Evolutionary conservation across 1,139 yeast species (phyloP), one percentile per base, ranked within the genome.

Genomic region (Kurtzmaniella natalensis): DNA sequence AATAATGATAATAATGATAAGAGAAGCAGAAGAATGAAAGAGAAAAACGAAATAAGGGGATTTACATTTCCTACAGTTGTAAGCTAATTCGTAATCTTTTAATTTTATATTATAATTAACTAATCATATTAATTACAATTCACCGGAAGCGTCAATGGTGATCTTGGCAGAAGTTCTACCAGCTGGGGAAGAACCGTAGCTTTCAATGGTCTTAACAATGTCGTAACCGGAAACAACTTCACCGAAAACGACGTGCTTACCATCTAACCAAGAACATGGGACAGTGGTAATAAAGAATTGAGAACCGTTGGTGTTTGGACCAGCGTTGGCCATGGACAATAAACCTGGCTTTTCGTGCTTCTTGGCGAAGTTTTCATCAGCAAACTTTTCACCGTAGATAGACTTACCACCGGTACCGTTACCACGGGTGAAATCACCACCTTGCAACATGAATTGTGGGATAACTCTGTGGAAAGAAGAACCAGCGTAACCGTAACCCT

Each of bases 261-360:
- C 97, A 62, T 92, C 97, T 70, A 92, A 81, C 96, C 97, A 89
- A 51, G 96, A 85, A 65, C 85, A 74, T 56, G 88, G 78, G 41
- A 89, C 96, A 45, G 97, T 89, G 76, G 98, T 92, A 70, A 92
- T 79, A 80, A 92, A 92, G 76, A 92, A 92, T 74, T 92, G 98
- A 41, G 97, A 89, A 50, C 98, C 98, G 76, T 92, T 92, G 80
- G 97, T 89, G 89, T 89, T 87, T 70, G 96, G 96, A 61, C 98
- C 98, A 54, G 97, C 96, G 61, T 92, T 92, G 66, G 98, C 98
- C 98, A 92, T 92, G 54, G 96, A 86, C 63, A 92, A 78, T 57
- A 89, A 77, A 72, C 96, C 96, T 55, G 96, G 96, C 68, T 74
- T 81, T 70, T 74, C 77, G 80, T 89, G 97, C 61, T 61, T 82